Conservation (phyloP, 192 early-diverging fungal species). For the Backusella macrospora region DNA sequence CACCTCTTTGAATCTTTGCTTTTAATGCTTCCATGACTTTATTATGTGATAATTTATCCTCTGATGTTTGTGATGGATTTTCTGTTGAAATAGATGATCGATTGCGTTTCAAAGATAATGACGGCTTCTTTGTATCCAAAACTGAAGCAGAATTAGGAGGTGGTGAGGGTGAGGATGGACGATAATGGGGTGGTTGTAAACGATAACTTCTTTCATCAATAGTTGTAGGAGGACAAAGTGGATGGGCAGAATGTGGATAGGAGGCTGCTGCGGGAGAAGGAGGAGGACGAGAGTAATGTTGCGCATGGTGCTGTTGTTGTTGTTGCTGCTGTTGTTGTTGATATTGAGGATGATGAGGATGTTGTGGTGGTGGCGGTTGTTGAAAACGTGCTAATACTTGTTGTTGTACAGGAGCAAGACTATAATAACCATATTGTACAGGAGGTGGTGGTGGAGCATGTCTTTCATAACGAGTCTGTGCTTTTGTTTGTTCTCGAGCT, state of each 20-base stretch:
- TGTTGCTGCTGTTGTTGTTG: background rate
- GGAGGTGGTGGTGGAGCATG: constrained; percentile 2
- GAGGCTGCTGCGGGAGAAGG: constrained; percentile 1
- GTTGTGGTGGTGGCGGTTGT: background rate
- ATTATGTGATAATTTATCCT: constrained; percentile 28
- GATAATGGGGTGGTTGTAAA: background rate
- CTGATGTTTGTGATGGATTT: background rate
- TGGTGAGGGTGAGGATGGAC: background rate
- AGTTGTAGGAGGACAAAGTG: constrained; percentile 11
- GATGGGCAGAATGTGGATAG: constrained; percentile 30
- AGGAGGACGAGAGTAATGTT: background rate
- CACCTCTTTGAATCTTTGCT: constrained; percentile 34
- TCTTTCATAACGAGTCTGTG: constrained; percentile 10
- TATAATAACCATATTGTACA: background rate
- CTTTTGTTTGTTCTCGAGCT: constrained; percentile 26
- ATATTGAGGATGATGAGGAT: background rate
- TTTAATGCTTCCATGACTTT: constrained; percentile 37
- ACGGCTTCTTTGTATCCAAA: background rate
- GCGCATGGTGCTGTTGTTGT: background rate
- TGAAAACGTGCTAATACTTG: constrained; percentile 31
- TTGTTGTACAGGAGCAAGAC: constrained; percentile 30
- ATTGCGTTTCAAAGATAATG: constrained; percentile 2
- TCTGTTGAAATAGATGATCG: constrained; percentile 13
- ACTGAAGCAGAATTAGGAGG: background rate
- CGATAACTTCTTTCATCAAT: background rate